Evolutionary conservation across 768 basidiomycete genomes (phyloP).

Genomic region (Phanerodontia chrysosporium): DNA sequence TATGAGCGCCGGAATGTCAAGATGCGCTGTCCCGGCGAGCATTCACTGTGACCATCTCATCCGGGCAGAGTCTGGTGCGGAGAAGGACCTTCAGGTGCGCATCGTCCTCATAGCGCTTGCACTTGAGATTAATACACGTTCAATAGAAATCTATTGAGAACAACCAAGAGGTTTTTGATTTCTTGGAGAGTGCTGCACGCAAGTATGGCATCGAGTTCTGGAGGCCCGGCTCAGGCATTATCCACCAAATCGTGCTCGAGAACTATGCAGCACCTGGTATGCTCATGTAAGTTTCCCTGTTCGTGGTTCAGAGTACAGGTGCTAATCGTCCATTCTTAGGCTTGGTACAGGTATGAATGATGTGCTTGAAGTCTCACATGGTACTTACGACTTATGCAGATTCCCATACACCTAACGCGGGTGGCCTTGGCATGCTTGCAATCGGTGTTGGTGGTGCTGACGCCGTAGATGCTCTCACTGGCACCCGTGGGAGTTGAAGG

Average conservation of each 20-base stretch:
- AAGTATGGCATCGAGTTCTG: constrained; percentile 98
- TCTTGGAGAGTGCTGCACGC: constrained; percentile 84
- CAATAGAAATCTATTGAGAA: constrained; percentile 69
- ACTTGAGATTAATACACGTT: neutral
- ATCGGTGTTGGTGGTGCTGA: constrained; percentile 99
- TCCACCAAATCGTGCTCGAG: constrained; percentile 97
- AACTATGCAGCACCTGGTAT: constrained; percentile 96
- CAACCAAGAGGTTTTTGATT: constrained; percentile 97
- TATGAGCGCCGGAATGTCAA: constrained; percentile 89
- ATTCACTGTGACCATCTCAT: constrained; percentile 99
- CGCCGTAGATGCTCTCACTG: constrained; percentile 96
- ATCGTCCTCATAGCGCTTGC: neutral
- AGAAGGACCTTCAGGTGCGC: constrained; percentile 73
- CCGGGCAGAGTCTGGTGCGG: constrained; percentile 87
- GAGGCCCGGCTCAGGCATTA: constrained; percentile 91
- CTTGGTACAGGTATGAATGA: constrained; percentile 64
- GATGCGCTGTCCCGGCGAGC: constrained; percentile 81
- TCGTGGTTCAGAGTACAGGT: too few species aligned
- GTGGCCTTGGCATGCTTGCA: constrained; percentile 92
- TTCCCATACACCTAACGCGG: constrained; percentile 97
- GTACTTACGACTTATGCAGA: constrained; percentile 39
- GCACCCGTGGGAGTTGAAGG: constrained; percentile 98
- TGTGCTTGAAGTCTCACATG: neutral
- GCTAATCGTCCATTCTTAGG: constrained; percentile 36
- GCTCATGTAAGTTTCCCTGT: constrained; percentile 82